These are phyloP conservation scores for Candida oleophila DNA, from an alignment of 805 yeast genomes.

Conservation along the genomic window DNA sequence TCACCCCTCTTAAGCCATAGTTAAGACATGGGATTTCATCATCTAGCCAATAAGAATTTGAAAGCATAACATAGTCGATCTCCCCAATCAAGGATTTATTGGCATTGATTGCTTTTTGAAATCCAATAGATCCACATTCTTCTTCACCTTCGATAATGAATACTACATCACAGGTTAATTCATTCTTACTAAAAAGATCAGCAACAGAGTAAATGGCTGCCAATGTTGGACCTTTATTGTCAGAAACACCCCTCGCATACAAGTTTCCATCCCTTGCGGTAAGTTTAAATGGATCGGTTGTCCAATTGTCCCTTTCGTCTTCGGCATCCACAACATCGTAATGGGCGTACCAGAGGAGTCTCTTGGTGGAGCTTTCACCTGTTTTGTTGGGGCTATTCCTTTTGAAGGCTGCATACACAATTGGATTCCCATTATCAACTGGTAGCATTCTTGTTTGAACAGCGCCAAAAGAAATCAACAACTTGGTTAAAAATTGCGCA, in stretches of 20 bases:
- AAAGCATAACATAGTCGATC: slow-evolving; percentile 85
- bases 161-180: slow-evolving; percentile 68
- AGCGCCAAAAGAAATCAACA: slow-evolving; percentile 71
- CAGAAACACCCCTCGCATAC: slow-evolving; percentile 91
- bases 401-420: slow-evolving; percentile 72
- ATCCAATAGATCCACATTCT: slow-evolving; percentile 89
- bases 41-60: slow-evolving; percentile 94
- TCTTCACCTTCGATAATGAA: slow-evolving; percentile 94
- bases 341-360: slow-evolving; percentile 90
- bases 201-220: slow-evolving; percentile 89
- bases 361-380: slow-evolving; percentile 11
- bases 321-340: slow-evolving; percentile 90
- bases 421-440: slow-evolving; percentile 77
- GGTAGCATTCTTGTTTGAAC: slow-evolving; percentile 65
- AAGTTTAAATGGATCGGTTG: slow-evolving; percentile 73
- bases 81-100: slow-evolving; percentile 50
- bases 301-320: slow-evolving; percentile 59
- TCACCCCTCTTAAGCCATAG: slow-evolving; percentile 90
- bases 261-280: slow-evolving; percentile 80
- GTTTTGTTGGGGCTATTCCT: slow-evolving; percentile 30
- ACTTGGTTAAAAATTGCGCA: slow-evolving; percentile 67
- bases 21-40: slow-evolving; percentile 86
- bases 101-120: slow-evolving; percentile 60
- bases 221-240: slow-evolving; percentile 89
- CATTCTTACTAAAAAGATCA: slow-evolving; percentile 51